Conservation (phyloP, 495 filamentous ascomycete species). For the Penicillium simplicissimum region DNA sequence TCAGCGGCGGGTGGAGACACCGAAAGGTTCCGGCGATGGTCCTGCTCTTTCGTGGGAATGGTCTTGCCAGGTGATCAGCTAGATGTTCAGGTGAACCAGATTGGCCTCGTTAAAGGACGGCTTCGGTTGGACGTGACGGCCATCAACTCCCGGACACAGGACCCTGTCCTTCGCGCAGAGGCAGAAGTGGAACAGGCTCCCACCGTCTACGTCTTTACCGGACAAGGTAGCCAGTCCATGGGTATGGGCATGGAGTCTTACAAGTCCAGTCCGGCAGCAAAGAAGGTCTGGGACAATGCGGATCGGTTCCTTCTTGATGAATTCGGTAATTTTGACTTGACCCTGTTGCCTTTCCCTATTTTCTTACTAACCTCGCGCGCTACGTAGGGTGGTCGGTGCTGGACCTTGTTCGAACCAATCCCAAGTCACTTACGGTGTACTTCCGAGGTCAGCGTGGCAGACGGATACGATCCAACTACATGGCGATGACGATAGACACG, state of each 20-base stretch:
- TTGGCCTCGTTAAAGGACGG: constrained; percentile 37
- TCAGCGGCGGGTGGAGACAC: constrained; percentile 17
- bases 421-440: constrained; percentile 40
- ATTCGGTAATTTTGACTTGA: constrained; percentile 32
- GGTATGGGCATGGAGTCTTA: constrained; percentile 49
- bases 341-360: not conserved
- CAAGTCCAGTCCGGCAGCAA: constrained; percentile 30
- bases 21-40: constrained; percentile 27
- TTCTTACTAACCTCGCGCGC: not conserved
- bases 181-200: constrained; percentile 37
- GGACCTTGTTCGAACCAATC: constrained; percentile 39
- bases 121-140: constrained; percentile 33
- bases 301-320: constrained; percentile 35
- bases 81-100: constrained; percentile 32
- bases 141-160: not conserved
- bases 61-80: constrained; percentile 39
- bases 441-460: constrained; percentile 42
- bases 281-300: constrained; percentile 40
- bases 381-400: not conserved
- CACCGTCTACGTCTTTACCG: constrained; percentile 47
- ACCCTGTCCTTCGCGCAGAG: constrained; percentile 33
- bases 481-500: constrained; percentile 8
- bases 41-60: constrained; percentile 35
- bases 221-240: constrained; percentile 43
- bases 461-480: constrained; percentile 39